phyloP scores from a whole-genome alignment of 768 basidiomycete species.

The Boletales sp. region DNA sequence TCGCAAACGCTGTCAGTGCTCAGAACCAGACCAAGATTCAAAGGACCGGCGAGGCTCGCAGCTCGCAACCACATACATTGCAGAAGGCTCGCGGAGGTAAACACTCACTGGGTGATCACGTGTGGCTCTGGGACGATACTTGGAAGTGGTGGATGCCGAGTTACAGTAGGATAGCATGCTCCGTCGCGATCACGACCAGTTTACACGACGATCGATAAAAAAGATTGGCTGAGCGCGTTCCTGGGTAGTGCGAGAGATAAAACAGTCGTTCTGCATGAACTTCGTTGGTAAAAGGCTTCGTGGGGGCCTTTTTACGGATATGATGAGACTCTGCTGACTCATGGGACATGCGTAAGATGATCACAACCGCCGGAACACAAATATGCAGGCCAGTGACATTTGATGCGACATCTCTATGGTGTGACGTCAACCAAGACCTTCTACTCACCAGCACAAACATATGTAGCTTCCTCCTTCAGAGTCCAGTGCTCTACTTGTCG shows the following conservation, averaged over 20 bases:
- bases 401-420: too few relatives aligned
- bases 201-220: not conserved
- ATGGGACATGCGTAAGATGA: too few relatives aligned
- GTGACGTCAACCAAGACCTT: too few relatives aligned
- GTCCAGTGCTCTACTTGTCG: too few relatives aligned
- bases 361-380: too few relatives aligned
- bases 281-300: too few relatives aligned
- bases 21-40: not conserved
- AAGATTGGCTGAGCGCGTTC: not conserved
- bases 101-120: constrained; percentile 13
- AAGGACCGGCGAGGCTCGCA: not conserved
- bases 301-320: not conserved
- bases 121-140: not conserved
- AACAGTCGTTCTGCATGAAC: too few relatives aligned
- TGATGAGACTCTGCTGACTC: not conserved
- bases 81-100: not conserved
- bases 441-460: too few relatives aligned
- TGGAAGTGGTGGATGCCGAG: not conserved
- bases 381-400: too few relatives aligned
- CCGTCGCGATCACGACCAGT: too few relatives aligned
- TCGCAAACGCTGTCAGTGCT: not conserved
- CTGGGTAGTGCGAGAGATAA: not conserved
- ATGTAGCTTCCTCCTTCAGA: too few relatives aligned
- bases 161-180: constrained; percentile 1
- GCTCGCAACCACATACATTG: constrained; percentile 1